Base-by-base conservation (phyloP, 2,329 filamentous ascomycete genomes). In the Zymoseptoria passerinii region DNA sequence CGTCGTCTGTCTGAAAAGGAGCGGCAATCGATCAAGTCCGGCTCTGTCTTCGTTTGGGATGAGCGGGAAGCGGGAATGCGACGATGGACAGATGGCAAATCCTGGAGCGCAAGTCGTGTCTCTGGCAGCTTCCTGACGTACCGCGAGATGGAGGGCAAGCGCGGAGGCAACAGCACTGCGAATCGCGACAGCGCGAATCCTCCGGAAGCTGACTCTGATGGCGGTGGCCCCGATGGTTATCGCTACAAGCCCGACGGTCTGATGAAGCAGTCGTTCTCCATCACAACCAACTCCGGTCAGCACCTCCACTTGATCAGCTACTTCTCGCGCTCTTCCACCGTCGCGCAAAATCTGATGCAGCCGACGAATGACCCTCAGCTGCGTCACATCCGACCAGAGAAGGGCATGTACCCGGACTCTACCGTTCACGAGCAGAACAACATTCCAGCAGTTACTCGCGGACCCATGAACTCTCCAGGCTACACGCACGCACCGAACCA, bases 191-290 rank as follows among this genome's bases (percentile, higher is more conserved):
- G 88, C 67, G 85, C 84, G 60, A 85, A 87, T 63, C 92, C 89
- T 71, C 90, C 95, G 68, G 92, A 94, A 53, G 89, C 91, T 64
- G 87, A 89, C 56, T 88, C 78, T 57, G 90, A 95, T 68, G 81
- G 83, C 64, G 83, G 83, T 9, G 83, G 83, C 8, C 90, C 89
- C 0, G 91, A 96, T 72, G 91, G 91, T 49, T 96, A 96, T 73
- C 81, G 90, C 63, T 96, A 96, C 77, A 99, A 96, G 80, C 89
- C 88, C 8, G 94, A 99, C 69, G 94, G 94, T 0, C 82, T 99
- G 3, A 96, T 97, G 91, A 99, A 99, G 82, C 94, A 99, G 76
- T 97, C 94, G 0, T 99, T 97, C 80, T 97, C 92, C 77, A 97
- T 99, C 76, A 96, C 92, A 20, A 97, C 94, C 1, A 90, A 89